Evolutionary conservation across 495 filamentous ascomycete species (phyloP), one percentile per base, ranked within the genome.

Genomic region (Xylaria palmicola): DNA sequence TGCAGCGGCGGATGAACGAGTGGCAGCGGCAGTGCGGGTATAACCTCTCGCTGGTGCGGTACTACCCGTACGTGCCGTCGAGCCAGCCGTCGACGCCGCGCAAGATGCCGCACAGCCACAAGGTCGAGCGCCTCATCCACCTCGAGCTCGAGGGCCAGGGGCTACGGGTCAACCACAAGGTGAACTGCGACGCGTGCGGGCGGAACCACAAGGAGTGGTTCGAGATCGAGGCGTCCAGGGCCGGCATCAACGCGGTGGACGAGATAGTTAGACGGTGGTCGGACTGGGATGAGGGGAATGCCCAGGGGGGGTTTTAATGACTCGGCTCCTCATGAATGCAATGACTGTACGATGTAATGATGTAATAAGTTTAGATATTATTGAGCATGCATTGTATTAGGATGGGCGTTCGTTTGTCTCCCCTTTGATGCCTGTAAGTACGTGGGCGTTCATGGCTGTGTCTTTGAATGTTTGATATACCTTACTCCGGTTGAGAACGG

Each of bases 191-290:
- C 7, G 83, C 83, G 7, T 99, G 94, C 71, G 92, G 93, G 10
- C 91, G 86, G 72, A 88, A 90, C 65, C 95, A 99, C 74, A 79
- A 86, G 37, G 94, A 99, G 73, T 99, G 94, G 94, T 98, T 99
- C 73, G 92, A 94, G 73, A 85, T 98, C 6, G 85, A 90, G 52
- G 92, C 90, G 2, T 84, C 75, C 17, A 83, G 86, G 65, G 79
- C 87, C 10, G 89, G 88, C 0, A 76, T 98, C 10, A 83, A 77
- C 57, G 82, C 74, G 24, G 88, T 98, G 5, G 93, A 99, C 79
- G 91, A 90, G 56, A 84, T 91, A 50, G 85, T 98, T 24, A 84
- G 87, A 68, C 77, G 92, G 61, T 98, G 95, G 94, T 86, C 92
- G 45, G 81, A 82, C 6, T 98, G 92, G 90, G 90, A 82, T 26